Evolutionary conservation across 2,329 filamentous ascomycete genomes (phyloP), one percentile per base, ranked within the genome.

Genomic region (Elsinoe perseae): DNA sequence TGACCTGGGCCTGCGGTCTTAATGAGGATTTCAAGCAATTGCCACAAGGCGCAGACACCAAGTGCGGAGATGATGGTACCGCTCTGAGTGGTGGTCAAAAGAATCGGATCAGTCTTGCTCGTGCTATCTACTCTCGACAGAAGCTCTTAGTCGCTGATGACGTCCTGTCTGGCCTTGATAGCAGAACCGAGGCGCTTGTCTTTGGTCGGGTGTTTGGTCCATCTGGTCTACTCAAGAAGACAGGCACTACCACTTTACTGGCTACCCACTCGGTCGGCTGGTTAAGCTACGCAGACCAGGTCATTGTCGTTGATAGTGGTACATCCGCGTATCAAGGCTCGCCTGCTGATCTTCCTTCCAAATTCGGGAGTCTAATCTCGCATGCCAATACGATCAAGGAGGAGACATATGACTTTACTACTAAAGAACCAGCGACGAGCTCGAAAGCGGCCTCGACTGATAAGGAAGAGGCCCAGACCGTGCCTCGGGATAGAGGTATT

Each of bases 71-170:
- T 2, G 91, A 92, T 60, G 89, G 89, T 5, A 87, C 93, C 63
- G 91, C 92, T 62, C 74, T 95, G 5, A 89, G 85, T 59, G 89
- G 89, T 60, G 89, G 89, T 0, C 89, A 95, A 69, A 83, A 87
- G 64, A 91, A 88, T 86, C 80, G 89, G 54, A 79, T 93, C 28
- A 88, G 86, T 0, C 82, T 95, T 62, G 89, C 88, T 1, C 77
- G 89, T 46, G 87, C 88, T 0, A 75, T 93, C 16, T 93, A 93
- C 68, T 91, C 87, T 1, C 78, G 87, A 12, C 87, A 86, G 1
- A 84, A 85, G 0, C 84, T 90, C 60, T 73, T 95, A 4, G 74
- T 93, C 16, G 76, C 93, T 64, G 89, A 95, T 67, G 89, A 95
- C 65, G 87, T 92, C 38, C 91, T 95, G 68, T 65, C 74, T 54